phyloP scores from a whole-genome alignment of 225 moss, liverwort and hornwort species.

The Lunularia cruciata region DNA sequence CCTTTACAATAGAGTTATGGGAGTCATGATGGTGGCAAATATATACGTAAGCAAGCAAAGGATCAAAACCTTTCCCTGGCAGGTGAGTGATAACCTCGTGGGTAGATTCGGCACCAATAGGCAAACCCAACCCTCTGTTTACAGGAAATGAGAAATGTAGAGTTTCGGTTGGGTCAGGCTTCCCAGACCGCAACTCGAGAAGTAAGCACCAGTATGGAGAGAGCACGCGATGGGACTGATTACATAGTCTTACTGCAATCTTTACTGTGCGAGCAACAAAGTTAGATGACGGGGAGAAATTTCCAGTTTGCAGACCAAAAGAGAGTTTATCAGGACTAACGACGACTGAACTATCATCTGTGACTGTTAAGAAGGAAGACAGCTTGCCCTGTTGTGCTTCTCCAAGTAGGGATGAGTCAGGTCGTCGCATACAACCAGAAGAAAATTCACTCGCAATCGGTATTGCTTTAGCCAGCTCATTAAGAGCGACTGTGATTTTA shows the following conservation, averaged over 20 bases:
- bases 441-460: constrained; percentile 48
- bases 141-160: constrained; percentile 51
- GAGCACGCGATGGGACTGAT: constrained; percentile 46
- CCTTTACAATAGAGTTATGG: constrained; percentile 44
- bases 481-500: constrained; percentile 61
- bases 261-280: constrained; percentile 13
- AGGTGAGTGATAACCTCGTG: constrained; percentile 56
- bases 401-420: constrained; percentile 13
- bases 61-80: constrained; percentile 59
- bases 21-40: constrained; percentile 73
- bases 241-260: constrained; percentile 47
- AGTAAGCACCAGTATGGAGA: constrained; percentile 76
- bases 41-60: constrained; percentile 55
- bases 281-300: not conserved
- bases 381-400: constrained; percentile 18
- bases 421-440: constrained; percentile 25
- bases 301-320: constrained; percentile 36
- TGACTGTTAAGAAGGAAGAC: constrained; percentile 40
- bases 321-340: constrained; percentile 39
- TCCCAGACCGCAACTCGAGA: constrained; percentile 54
- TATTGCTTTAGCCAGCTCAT: constrained; percentile 63
- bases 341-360: constrained; percentile 36
- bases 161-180: constrained; percentile 34
- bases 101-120: constrained; percentile 51
- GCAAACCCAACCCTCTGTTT: constrained; percentile 63